These are phyloP conservation scores for Yarrowia sp. DNA, from an alignment of 805 yeast species.

Conservation along the genomic window DNA sequence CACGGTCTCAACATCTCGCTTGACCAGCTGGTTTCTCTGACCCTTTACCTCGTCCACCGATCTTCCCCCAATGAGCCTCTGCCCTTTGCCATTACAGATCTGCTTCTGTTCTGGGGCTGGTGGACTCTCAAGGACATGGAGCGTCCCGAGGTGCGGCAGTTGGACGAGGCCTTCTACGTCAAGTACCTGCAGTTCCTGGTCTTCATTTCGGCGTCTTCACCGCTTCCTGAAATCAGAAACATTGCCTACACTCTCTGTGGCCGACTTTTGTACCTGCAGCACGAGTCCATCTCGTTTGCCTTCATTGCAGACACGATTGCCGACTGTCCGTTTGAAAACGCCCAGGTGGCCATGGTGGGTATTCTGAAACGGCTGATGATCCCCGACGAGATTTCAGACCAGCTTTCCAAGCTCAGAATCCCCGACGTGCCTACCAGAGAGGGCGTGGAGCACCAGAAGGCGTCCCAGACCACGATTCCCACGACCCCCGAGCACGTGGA, in stretches of 20 bases:
- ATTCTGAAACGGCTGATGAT: constrained; percentile 59
- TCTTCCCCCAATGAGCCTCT: constrained; percentile 43
- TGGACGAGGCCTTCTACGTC: constrained; percentile 50
- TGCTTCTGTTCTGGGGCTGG: constrained; percentile 50
- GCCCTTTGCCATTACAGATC: constrained; percentile 49
- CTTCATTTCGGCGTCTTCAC: constrained; percentile 50
- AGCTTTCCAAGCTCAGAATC: constrained; percentile 16
- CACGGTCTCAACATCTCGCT: constrained; percentile 17
- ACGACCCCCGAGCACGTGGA: background rate
- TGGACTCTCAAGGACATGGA: constrained; percentile 45
- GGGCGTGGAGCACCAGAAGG: constrained; percentile 1
- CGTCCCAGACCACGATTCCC: constrained; percentile 7
- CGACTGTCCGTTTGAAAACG: constrained; percentile 68
- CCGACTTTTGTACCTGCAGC: constrained; percentile 63
- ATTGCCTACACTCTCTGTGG: constrained; percentile 68
- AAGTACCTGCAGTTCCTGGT: constrained; percentile 56
- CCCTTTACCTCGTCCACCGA: constrained; percentile 17
- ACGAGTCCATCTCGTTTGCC: constrained; percentile 63
- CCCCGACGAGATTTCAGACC: constrained; percentile 26
- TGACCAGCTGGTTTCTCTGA: constrained; percentile 10
- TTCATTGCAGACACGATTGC: constrained; percentile 70
- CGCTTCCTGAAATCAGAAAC: constrained; percentile 52
- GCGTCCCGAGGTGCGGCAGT: constrained; percentile 45
- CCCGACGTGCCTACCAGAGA: constrained; percentile 27
- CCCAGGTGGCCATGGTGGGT: constrained; percentile 66